phyloP scores from a whole-genome alignment of 768 basidiomycete genomes.

The Brasilioporus rufonigricans region DNA sequence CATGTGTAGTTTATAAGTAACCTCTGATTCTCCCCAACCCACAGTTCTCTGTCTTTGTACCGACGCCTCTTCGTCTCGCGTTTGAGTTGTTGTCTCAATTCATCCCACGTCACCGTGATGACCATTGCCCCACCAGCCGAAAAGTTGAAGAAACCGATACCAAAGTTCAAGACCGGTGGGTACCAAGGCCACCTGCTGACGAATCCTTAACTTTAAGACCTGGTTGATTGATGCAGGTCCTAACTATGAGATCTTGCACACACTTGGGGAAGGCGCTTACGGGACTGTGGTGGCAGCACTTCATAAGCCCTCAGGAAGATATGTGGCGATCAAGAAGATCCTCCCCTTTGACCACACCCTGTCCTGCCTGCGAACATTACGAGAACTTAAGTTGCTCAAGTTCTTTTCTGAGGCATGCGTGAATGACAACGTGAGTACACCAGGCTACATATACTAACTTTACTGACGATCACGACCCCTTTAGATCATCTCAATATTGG shows the following conservation, averaged over 20 bases:
- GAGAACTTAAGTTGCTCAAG: conserved; percentile 88
- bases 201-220: neutral
- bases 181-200: neutral
- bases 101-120: neutral
- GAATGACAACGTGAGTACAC: conserved; percentile 71
- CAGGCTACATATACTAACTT: neutral
- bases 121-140: conserved; percentile 25
- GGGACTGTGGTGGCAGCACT: conserved; percentile 88
- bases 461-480: neutral
- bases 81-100: neutral
- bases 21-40: neutral
- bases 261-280: conserved; percentile 85
- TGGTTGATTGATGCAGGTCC: conserved; percentile 44
- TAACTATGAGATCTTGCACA: conserved; percentile 70
- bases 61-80: neutral
- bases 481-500: conserved; percentile 89
- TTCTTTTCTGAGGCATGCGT: conserved; percentile 79
- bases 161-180: conserved; percentile 71
- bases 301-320: conserved; percentile 75
- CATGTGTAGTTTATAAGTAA: conserved; percentile 2
- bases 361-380: conserved; percentile 84
- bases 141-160: conserved; percentile 58
- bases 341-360: conserved; percentile 92
- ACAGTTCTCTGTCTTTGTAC: neutral
- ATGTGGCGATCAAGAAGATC: conserved; percentile 96